Conservation (phyloP, 1,284 basidiomycete species). For the Tylopilus orsonianus region DNA sequence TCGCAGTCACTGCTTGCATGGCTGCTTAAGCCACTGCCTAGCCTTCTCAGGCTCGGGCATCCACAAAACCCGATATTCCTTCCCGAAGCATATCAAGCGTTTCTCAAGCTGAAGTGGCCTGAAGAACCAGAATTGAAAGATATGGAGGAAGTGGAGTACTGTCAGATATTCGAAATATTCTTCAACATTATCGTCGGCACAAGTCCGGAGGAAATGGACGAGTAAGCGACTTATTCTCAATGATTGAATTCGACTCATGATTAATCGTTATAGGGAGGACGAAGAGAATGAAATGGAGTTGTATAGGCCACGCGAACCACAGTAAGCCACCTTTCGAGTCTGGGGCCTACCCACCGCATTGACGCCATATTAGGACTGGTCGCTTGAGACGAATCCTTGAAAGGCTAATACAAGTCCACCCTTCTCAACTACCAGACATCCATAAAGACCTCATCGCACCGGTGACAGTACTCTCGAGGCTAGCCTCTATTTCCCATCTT, state of each 20-base stretch:
- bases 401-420: not conserved
- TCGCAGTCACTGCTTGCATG: slow-evolving; percentile 7
- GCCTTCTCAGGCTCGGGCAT: slow-evolving; percentile 1
- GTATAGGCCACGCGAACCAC: not conserved
- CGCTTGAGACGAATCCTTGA: not conserved
- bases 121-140: not conserved
- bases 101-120: not conserved
- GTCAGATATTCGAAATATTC: slow-evolving; percentile 44
- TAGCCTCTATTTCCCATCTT: not conserved
- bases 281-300: not conserved
- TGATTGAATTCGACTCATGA: not conserved
- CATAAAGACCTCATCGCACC: slow-evolving; percentile 7
- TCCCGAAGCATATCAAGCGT: slow-evolving; percentile 3
- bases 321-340: not conserved
- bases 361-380: not conserved
- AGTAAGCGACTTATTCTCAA: not conserved
- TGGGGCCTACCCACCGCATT: not conserved
- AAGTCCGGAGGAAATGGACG: not conserved
- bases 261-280: not conserved
- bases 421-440: not conserved
- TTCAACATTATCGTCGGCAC: slow-evolving; percentile 17
- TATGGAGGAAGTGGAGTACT: slow-evolving; percentile 1
- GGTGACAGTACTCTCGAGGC: slow-evolving; percentile 6
- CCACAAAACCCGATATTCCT: slow-evolving; percentile 1
- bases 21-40: slow-evolving; percentile 8